These are phyloP conservation scores for Maudiozyma bulderi DNA, from an alignment of 805 yeast genomes.

Conservation along the genomic window DNA sequence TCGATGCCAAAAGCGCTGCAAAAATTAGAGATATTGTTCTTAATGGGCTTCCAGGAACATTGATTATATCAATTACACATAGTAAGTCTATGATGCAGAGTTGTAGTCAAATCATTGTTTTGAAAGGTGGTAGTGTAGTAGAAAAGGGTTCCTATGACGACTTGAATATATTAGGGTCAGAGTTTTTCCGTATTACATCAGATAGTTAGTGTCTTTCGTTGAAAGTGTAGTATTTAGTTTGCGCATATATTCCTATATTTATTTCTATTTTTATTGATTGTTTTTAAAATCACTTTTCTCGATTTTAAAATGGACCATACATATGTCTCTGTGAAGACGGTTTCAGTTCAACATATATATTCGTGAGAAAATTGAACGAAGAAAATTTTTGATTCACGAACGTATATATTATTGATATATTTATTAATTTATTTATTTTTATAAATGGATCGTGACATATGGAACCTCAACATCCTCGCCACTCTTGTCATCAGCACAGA, in stretches of 20 bases:
- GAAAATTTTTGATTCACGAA: too few species aligned
- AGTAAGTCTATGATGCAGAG: slow-evolving; percentile 52
- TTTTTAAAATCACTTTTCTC: background rate
- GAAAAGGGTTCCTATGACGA: slow-evolving; percentile 36
- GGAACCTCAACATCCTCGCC: slow-evolving; percentile 98
- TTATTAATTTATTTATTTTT: slow-evolving; percentile 3
- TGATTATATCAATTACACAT: slow-evolving; percentile 65
- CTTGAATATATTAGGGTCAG: slow-evolving; percentile 9
- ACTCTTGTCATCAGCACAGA: slow-evolving; percentile 82
- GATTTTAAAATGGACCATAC: too few species aligned
- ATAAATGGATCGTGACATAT: slow-evolving; percentile 57
- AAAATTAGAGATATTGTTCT: slow-evolving; percentile 42
- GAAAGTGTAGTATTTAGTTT: background rate
- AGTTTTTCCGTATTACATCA: slow-evolving; percentile 2
- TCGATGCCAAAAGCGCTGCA: slow-evolving; percentile 56
- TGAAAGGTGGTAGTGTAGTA: slow-evolving; percentile 40
- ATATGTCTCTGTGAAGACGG: too few species aligned
- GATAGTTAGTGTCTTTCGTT: background rate
- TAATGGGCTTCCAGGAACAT: slow-evolving; percentile 32
- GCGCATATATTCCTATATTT: background rate
- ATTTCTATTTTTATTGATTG: background rate
- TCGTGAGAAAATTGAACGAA: too few species aligned
- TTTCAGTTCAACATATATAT: too few species aligned
- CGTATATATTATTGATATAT: background rate
- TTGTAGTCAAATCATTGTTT: slow-evolving; percentile 41